These are phyloP conservation scores for Cercophora sp. DNA, from an alignment of 495 filamentous ascomycete genomes.

Conservation along the genomic window DNA sequence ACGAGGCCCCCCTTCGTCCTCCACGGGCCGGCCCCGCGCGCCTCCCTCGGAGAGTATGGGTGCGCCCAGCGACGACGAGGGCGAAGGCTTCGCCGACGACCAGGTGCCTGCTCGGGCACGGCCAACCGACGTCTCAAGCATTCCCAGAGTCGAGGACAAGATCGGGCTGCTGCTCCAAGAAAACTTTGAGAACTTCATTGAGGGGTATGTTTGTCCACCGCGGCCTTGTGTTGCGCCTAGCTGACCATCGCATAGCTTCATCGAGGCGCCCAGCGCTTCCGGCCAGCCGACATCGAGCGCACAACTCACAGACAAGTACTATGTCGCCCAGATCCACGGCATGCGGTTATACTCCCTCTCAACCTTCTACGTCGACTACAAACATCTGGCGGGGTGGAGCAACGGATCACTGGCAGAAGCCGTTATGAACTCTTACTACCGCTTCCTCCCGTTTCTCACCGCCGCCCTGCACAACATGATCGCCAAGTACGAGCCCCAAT, in stretches of 20 bases:
- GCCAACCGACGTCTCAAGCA: conserved; percentile 55
- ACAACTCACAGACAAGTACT: conserved; percentile 83
- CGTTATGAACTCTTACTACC: conserved; percentile 86
- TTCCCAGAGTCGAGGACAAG: conserved; percentile 82
- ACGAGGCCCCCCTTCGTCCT: conserved; percentile 39
- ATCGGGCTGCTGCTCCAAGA: conserved; percentile 81
- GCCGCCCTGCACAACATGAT: conserved; percentile 89
- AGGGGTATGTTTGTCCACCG: conserved; percentile 55
- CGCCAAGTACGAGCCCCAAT: conserved; percentile 87
- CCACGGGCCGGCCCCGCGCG: conserved; percentile 57
- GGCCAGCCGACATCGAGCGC: conserved; percentile 71
- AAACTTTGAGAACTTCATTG: conserved; percentile 83
- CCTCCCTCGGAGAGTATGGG: conserved; percentile 65
- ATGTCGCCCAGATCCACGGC: conserved; percentile 91
- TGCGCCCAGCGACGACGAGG: conserved; percentile 60
- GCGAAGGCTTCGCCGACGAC: conserved; percentile 55
- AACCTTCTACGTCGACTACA: conserved; percentile 95
- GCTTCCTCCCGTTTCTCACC: conserved; percentile 89
- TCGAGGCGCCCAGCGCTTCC: conserved; percentile 71
- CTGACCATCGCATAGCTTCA: conserved; percentile 47
- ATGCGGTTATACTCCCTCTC: conserved; percentile 83
- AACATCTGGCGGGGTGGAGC: conserved; percentile 67
- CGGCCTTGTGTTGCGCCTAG: background rate
- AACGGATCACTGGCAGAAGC: conserved; percentile 75
- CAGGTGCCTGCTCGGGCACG: conserved; percentile 52